Percentiles rank a stretch among this genome's conserved stretches.
Evolutionary conservation across 331 rosid species (phyloP).

Genomic region (Rhamnella rubrinervis): DNA sequence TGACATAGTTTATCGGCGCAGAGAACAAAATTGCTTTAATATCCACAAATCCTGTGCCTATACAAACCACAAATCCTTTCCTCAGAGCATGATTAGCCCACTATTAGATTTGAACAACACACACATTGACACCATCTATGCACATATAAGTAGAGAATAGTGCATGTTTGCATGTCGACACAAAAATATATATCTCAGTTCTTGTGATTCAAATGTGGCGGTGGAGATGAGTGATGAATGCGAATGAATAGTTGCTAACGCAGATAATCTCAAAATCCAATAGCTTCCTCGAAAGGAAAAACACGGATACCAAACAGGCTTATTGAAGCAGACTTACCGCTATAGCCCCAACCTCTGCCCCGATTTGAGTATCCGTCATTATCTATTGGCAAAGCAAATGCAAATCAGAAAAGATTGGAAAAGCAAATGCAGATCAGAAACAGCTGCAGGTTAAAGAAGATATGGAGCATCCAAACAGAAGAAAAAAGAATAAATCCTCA

Average conservation of each 20-base stretch:
- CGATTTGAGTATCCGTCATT: slow-evolving; percentile 77
- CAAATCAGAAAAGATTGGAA: neutral
- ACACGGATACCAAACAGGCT: neutral
- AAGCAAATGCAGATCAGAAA: slow-evolving; percentile 13
- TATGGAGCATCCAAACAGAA: neutral
- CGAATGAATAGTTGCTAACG: no score
- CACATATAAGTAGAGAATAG: no score
- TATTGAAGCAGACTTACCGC: slow-evolving; percentile 52
- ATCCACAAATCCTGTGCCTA: slow-evolving; percentile 57
- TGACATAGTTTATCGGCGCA: no score
- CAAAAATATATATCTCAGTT: no score
- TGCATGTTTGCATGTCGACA: no score
- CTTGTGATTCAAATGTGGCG: no score
- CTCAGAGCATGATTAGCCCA: slow-evolving; percentile 12
- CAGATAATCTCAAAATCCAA: no score
- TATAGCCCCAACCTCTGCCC: slow-evolving; percentile 76
- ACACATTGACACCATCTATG: neutral
- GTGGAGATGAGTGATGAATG: no score
- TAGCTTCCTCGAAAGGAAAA: neutral
- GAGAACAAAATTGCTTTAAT: slow-evolving; percentile 1
- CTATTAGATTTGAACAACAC: slow-evolving; percentile 4
- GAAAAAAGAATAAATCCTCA: neutral
- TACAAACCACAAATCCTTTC: neutral
- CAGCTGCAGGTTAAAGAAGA: neutral
- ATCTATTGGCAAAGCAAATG: slow-evolving; percentile 30